phyloP scores from a whole-genome alignment of 2,329 filamentous ascomycete genomes.

The Pleomassaria siparia region DNA sequence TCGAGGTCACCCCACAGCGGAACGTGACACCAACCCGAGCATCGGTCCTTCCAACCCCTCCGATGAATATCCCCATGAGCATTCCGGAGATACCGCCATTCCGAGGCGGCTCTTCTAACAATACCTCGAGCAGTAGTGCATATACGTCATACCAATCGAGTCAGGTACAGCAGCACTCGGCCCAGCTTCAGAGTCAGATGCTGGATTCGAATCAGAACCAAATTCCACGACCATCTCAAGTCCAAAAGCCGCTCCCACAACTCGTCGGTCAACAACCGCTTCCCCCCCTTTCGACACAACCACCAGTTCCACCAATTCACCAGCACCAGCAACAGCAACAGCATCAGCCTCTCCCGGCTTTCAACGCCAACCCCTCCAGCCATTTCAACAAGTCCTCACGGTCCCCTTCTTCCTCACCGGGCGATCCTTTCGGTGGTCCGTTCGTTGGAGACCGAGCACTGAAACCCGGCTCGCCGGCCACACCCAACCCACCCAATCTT shows the following conservation, averaged over 20 bases:
- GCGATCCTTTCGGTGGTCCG: slow-evolving; percentile 34
- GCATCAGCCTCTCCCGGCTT: slow-evolving; percentile 26
- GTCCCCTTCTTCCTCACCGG: slow-evolving; percentile 26
- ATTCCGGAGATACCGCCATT: slow-evolving; percentile 41
- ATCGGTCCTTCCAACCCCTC: slow-evolving; percentile 31
- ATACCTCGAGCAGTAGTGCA: slow-evolving; percentile 9
- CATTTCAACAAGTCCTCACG: slow-evolving; percentile 10
- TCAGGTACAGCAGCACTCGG: too few relatives aligned
- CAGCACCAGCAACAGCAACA: slow-evolving; percentile 23
- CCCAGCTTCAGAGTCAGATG: slow-evolving; percentile 21
- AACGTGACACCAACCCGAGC: slow-evolving; percentile 36
- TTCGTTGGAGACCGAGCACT: slow-evolving; percentile 16
- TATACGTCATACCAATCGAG: slow-evolving; percentile 25
- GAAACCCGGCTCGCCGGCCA: slow-evolving; percentile 1
- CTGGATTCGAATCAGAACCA: slow-evolving; percentile 16
- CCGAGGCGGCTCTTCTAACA: slow-evolving; percentile 22
- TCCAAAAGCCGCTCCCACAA: slow-evolving; percentile 26
- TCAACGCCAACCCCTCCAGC: slow-evolving; percentile 11
- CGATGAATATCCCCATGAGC: slow-evolving; percentile 19
- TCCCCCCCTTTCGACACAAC: slow-evolving; percentile 5
- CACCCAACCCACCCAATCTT: not conserved
- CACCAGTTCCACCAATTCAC: slow-evolving; percentile 3
- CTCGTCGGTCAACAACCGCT: slow-evolving; percentile 29
- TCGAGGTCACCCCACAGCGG: slow-evolving; percentile 39
- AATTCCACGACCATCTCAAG: slow-evolving; percentile 8